phyloP scores from a whole-genome alignment of 106 monocot genomes.

The Platanthera zijinensis region DNA sequence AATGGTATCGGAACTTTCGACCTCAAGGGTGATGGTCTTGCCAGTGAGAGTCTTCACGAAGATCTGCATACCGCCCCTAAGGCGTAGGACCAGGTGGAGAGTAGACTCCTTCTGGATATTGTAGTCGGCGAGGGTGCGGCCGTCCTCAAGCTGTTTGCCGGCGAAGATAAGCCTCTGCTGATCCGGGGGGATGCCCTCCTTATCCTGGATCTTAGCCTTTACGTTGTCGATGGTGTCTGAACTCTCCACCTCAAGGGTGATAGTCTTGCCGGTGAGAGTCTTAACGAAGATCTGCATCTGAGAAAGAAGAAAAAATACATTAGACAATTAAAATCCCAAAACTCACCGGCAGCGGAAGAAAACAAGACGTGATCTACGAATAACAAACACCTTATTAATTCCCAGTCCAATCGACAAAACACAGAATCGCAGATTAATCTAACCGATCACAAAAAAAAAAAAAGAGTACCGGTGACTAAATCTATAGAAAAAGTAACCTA shows the following conservation, averaged over 20 bases:
- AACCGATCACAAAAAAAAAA: too few species aligned
- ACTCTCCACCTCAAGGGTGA: slow-evolving; percentile 1
- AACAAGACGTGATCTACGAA: too few species aligned
- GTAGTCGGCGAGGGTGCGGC: background rate
- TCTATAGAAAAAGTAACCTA: too few species aligned
- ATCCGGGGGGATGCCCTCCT: background rate
- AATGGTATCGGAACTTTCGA: background rate
- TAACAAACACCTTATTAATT: too few species aligned
- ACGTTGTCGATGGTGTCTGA: background rate
- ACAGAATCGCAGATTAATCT: too few species aligned
- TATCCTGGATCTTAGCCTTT: slow-evolving; percentile 1
- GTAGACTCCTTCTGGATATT: background rate
- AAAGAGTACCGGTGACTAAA: too few species aligned
- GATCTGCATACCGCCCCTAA: slow-evolving; percentile 1
- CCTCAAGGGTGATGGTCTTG: slow-evolving; percentile 2
- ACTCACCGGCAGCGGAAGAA: too few species aligned
- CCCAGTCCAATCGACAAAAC: too few species aligned
- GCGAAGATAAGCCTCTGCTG: slow-evolving; percentile 3
- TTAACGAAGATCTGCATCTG: slow-evolving; percentile 5
- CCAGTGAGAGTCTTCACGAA: slow-evolving; percentile 5
- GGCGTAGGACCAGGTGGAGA: too few species aligned
- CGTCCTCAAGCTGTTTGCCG: background rate
- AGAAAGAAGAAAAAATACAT: too few species aligned
- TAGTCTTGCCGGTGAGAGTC: slow-evolving; percentile 1
- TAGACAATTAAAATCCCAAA: too few species aligned